Evolutionary conservation across 2,329 filamentous ascomycete genomes (phyloP), one percentile per base, ranked within the genome.

Genomic region (Exophiala oligosperma): DNA sequence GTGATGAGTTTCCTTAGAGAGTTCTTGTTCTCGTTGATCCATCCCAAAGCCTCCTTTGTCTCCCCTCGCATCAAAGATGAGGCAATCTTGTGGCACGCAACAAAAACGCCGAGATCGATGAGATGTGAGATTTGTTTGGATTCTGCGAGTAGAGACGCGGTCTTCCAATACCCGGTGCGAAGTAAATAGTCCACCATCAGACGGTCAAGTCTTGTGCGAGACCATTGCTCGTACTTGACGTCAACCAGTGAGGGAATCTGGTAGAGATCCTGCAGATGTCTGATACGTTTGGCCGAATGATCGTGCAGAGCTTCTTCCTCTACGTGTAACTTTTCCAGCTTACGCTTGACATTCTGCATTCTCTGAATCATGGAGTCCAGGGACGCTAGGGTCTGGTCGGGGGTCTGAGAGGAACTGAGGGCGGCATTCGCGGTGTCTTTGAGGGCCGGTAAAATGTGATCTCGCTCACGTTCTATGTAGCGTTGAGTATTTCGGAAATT

Each of bases 11-110:
- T 96, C 70, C 92, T 90, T 59, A 99, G 77, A 62, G 92, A 89
- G 68, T 93, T 92, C 74, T 95, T 94, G 74, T 97, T 96, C 69
- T 97, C 93, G 14, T 81, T 84, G 72, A 94, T 97, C 94, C 94
- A 99, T 11, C 85, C 84, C 54, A 99, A 74, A 23, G 92, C 92
- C 67, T 95, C 90, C 37, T 81, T 81, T 3, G 93, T 89, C 66
- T 86, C 90, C 32, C 87, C 86, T 40, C 81, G 80, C 44, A 84
- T 77, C 60, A 99, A 76, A 61, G 87, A 89, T 67, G 87, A 81
- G 59, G 91, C 86, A 64, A 97, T 91, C 58, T 82, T 83, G 61
- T 88, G 88, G 77, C 92, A 93, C 66, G 88, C 84, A 53, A 89
- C 84, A 74, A 97, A 97, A 0, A 92, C 93, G 51, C 92, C 87